Conservation (phyloP, 768 basidiomycete species). For the Russula emetica region DNA sequence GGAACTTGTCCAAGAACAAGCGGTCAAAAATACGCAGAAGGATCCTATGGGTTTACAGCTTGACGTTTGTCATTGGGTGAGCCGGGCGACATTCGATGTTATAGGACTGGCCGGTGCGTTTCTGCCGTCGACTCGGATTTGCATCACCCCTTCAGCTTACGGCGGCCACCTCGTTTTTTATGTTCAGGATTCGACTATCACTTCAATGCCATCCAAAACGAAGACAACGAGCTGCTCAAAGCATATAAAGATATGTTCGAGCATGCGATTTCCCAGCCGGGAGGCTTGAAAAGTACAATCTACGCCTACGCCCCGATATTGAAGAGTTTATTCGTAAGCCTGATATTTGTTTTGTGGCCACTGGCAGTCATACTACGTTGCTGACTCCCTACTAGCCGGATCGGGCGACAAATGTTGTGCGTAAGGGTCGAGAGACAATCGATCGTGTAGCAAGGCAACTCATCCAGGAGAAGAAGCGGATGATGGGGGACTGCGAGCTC, state of each 20-base stretch:
- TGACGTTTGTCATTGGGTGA: too few relatives aligned
- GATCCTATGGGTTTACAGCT: too few relatives aligned
- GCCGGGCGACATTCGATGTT: too few relatives aligned
- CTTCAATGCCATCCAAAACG: too few relatives aligned
- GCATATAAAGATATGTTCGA: constrained; percentile 85
- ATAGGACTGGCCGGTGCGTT: constrained; percentile 13
- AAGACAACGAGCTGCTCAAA: too few relatives aligned
- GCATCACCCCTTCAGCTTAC: neutral
- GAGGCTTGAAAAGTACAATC: constrained; percentile 27
- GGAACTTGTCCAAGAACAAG: too few relatives aligned
- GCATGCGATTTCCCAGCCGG: constrained; percentile 56
- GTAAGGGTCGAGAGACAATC: too few relatives aligned
- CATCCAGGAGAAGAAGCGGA: constrained; percentile 74
- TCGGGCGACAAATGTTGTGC: constrained; percentile 44
- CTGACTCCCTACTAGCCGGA: constrained; percentile 47
- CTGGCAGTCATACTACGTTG: too few relatives aligned
- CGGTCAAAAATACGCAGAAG: too few relatives aligned
- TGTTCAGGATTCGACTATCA: constrained; percentile 71
- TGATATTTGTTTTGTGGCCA: too few relatives aligned
- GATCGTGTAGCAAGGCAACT: constrained; percentile 72
- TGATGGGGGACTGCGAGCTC: constrained; percentile 43
- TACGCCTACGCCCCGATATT: too few relatives aligned
- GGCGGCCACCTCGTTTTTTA: neutral
- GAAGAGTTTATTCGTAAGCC: too few relatives aligned
- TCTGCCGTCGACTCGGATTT: constrained; percentile 8